Percentiles rank a stretch among this genome's conserved stretches.
Conservation (phyloP, 345 rosid species). For the Populus deltoides region DNA sequence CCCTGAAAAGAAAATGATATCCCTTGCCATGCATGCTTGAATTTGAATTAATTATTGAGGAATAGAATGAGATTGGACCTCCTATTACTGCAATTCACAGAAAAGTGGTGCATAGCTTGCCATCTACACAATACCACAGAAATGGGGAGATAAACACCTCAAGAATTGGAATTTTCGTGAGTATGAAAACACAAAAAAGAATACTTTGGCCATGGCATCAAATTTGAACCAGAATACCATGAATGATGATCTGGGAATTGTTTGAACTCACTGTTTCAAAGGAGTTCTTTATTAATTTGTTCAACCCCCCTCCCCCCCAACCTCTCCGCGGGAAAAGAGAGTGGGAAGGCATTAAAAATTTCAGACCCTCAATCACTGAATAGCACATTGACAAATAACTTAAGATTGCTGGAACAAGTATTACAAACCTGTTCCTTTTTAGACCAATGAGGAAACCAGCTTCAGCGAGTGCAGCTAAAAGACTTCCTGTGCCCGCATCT, state of each 20-base stretch:
- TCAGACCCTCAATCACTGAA: not conserved
- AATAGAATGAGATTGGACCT: slow-evolving; percentile 33
- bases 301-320: too few relatives aligned
- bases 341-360: not conserved
- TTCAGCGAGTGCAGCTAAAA: slow-evolving; percentile 85
- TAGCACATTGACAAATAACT: not conserved
- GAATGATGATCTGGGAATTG: not conserved
- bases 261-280: not conserved
- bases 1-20: not conserved
- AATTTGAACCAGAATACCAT: not conserved
- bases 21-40: not conserved
- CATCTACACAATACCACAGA: slow-evolving; percentile 85
- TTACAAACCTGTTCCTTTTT: slow-evolving; percentile 77
- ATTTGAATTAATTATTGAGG: not conserved
- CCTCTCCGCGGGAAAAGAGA: not conserved
- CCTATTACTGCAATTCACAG: slow-evolving; percentile 76
- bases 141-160: slow-evolving; percentile 15
- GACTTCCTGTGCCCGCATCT: slow-evolving; percentile 89
- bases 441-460: slow-evolving; percentile 87
- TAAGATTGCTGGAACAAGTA: not conserved
- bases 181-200: not conserved
- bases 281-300: too few relatives aligned
- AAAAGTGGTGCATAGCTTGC: slow-evolving; percentile 93
- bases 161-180: not conserved
- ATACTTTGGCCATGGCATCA: not conserved